A percentile compares a stretch with the other conserved stretches of the same genome.
phyloP scores from a whole-genome alignment of 148 eudicot species.

The Vaccinium macrocarpon region DNA sequence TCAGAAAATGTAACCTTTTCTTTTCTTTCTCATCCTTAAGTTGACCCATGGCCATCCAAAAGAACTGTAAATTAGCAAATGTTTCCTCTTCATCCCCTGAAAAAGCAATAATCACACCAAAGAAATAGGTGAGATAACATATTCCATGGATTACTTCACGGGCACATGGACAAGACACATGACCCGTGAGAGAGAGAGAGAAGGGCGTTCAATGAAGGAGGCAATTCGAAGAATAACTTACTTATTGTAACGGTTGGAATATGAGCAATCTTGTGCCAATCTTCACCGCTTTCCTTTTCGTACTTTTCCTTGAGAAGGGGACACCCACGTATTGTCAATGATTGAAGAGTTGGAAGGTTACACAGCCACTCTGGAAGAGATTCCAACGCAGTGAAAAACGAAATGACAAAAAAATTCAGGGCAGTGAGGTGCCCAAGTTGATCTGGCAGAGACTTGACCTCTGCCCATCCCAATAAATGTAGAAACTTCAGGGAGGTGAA shows the following conservation, averaged over 20 bases:
- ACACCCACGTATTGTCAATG: not conserved
- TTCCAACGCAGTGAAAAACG: not conserved
- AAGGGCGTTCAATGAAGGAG: not conserved
- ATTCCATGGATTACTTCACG: not conserved
- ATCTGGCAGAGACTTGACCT: not conserved
- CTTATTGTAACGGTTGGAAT: accelerated
- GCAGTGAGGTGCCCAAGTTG: not conserved
- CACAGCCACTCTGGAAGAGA: not conserved
- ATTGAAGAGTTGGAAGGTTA: not conserved
- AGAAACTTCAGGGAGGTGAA: not conserved
- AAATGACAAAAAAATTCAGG: not conserved
- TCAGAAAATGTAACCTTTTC: too few species aligned
- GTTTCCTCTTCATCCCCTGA: not conserved
- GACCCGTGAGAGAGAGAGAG: not conserved
- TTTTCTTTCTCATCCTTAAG: too few species aligned
- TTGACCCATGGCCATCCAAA: too few species aligned
- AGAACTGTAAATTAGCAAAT: too few species aligned
- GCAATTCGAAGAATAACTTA: not conserved
- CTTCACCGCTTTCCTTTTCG: not conserved
- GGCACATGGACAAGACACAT: too few species aligned
- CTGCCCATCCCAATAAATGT: not conserved
- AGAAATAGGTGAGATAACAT: not conserved
- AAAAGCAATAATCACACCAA: not conserved
- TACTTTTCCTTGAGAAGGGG: not conserved
- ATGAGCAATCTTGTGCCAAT: not conserved